These are phyloP conservation scores for Glonium stellatum DNA, from an alignment of 495 filamentous ascomycete species.

Conservation along the genomic window DNA sequence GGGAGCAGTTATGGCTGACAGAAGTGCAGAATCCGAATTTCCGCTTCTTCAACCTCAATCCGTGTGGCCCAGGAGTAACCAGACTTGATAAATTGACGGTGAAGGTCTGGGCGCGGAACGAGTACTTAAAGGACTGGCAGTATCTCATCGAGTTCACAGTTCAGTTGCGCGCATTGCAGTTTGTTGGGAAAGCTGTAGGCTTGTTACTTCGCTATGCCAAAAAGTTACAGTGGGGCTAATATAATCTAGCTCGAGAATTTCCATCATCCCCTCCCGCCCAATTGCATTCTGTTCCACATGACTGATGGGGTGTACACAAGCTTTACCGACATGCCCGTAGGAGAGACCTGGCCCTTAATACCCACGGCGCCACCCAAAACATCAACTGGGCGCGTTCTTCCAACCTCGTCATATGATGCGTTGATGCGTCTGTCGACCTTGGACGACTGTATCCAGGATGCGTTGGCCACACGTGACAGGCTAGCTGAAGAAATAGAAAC, in stretches of 20 bases:
- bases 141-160: conserved; percentile 67
- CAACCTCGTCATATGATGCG: conserved; percentile 81
- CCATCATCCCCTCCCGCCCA: conserved; percentile 69
- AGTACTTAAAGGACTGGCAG: conserved; percentile 50
- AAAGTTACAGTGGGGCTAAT: not conserved
- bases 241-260: conserved; percentile 54
- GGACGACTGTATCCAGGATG: conserved; percentile 89
- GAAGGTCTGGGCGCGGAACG: conserved; percentile 68
- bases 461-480: conserved; percentile 65
- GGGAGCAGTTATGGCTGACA: not conserved
- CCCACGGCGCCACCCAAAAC: conserved; percentile 39
- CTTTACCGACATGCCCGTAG: conserved; percentile 51
- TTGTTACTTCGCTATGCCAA: not conserved
- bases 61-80: conserved; percentile 58
- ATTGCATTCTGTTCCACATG: conserved; percentile 82
- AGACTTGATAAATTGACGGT: conserved; percentile 58
- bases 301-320: conserved; percentile 82
- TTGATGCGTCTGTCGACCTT: conserved; percentile 84
- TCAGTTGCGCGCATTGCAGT: conserved; percentile 65
- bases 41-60: conserved; percentile 71
- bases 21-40: conserved; percentile 70
- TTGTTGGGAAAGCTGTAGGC: conserved; percentile 61
- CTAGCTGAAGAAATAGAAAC: conserved; percentile 71
- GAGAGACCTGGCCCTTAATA: conserved; percentile 30
- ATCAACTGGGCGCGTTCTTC: conserved; percentile 36